Evolutionary conservation across 202 grass and related monocot species (phyloP), one percentile per base, ranked within the genome.

Genomic region (Digitaria exilis): DNA sequence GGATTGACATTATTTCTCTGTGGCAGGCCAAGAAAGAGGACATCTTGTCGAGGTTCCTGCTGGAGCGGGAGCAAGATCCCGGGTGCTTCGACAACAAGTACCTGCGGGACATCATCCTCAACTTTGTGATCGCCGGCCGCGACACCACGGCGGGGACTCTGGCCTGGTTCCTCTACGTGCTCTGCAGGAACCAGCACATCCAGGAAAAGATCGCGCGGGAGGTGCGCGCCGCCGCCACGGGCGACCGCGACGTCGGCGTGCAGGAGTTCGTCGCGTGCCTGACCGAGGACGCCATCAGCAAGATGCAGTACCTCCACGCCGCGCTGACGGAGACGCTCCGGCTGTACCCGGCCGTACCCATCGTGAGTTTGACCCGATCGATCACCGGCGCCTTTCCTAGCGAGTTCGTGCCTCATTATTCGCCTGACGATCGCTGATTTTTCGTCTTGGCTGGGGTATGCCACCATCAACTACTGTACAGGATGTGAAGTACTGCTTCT

Each of bases 111-210:
- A 90, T 94, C 65, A 86, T 94, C 19, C 77, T 97, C 0, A 97
- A 92, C 87, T 94, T 97, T 37, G 55, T 94, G 0, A 80, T 97
- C 75, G 91, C 91, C 41, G 88, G 94, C 44, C 87, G 89, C 52
- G 94, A 97, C 87, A 97, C 91, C 14, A 87, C 91, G 54, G 89
- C 91, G 9, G 94, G 85, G 34, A 92, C 91, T 2, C 35, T 97
- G 41, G 82, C 94, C 2, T 97, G 91, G 91, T 85, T 97, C 73
- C 83, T 97, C 61, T 89, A 87, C 66, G 28, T 48, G 73, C 76
- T 97, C 2, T 87, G 89, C 85, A 41, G 69, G 80, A 85, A 94
- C 83, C 73, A 75, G 62, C 18, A 32, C 59, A 19, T 87, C 3
- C 86, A 91, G 73, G 71, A 92, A 11, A 89, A 66, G 54, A 28